These are phyloP conservation scores for Phytopythium cucurbitacearum DNA, from an alignment of 352 stramenopile genomes.

Conservation along the genomic window DNA sequence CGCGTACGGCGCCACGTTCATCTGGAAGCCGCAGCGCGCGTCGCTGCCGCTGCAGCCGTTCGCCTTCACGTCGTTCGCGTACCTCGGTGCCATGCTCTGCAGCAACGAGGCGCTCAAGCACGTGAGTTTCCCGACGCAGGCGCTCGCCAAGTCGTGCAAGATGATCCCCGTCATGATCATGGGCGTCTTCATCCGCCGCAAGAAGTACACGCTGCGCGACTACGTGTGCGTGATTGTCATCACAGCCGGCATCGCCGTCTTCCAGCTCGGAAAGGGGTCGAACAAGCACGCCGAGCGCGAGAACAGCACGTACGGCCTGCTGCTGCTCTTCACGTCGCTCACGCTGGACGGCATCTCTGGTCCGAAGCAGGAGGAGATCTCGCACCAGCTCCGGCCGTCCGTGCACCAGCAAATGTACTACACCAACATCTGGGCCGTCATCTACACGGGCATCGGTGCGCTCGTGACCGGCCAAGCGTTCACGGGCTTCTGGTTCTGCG, in stretches of 20 bases:
- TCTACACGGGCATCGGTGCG: constrained; percentile 76
- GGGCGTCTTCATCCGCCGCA: constrained; percentile 89
- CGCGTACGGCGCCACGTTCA: constrained; percentile 77
- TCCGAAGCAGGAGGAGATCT: constrained; percentile 93
- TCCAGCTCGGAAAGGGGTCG: constrained; percentile 84
- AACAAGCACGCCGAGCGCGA: constrained; percentile 72
- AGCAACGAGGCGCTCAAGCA: constrained; percentile 92
- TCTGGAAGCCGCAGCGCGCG: constrained; percentile 72
- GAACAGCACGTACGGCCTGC: constrained; percentile 87
- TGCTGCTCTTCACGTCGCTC: constrained; percentile 90
- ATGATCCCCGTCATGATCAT: constrained; percentile 98
- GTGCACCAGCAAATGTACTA: constrained; percentile 91
- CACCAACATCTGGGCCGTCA: constrained; percentile 86
- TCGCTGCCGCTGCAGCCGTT: constrained; percentile 78
- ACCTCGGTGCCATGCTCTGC: constrained; percentile 90
- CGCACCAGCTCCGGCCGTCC: constrained; percentile 61
- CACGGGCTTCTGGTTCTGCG: constrained; percentile 71
- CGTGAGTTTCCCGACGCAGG: constrained; percentile 96
- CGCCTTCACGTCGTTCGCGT: constrained; percentile 84
- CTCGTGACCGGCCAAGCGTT: constrained; percentile 72
- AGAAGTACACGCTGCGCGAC: constrained; percentile 86
- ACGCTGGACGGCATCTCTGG: constrained; percentile 95
- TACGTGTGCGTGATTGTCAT: constrained; percentile 91
- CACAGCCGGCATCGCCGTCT: constrained; percentile 87
- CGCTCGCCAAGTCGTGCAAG: constrained; percentile 98